Percentiles rank a stretch among this genome's conserved stretches.
These are phyloP conservation scores for Chytriomyces confervae DNA, from an alignment of 192 early-diverging fungal species.

Conservation along the genomic window DNA sequence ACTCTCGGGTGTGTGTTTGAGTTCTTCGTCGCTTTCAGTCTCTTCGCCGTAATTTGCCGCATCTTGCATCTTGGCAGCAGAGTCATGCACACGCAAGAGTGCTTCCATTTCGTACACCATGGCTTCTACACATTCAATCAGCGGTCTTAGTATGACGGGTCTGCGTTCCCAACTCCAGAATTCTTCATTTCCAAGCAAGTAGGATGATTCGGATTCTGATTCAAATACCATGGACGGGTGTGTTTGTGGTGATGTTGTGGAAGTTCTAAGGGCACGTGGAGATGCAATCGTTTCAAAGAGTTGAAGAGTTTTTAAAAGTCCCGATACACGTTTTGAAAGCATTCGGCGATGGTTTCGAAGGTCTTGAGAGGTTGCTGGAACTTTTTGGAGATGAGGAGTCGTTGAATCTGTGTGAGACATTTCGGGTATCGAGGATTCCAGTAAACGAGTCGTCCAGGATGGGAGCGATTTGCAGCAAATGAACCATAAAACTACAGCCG, in stretches of 20 bases:
- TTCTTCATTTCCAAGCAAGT: too few relatives aligned
- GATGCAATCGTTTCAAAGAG: not conserved
- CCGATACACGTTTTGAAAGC: not conserved
- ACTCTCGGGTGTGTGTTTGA: not conserved
- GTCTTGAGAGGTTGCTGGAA: not conserved
- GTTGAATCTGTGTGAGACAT: not conserved
- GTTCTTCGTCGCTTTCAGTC: not conserved
- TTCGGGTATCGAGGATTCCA: not conserved
- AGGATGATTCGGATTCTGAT: not conserved
- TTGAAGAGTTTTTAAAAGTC: not conserved
- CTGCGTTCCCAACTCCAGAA: not conserved
- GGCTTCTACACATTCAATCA: not conserved
- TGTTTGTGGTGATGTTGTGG: not conserved
- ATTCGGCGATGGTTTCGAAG: not conserved
- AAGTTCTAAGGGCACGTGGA: not conserved
- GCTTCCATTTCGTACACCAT: not conserved
- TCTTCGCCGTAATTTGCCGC: too few relatives aligned
- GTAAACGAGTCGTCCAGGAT: not conserved
- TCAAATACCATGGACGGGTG: not conserved
- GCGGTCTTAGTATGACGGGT: not conserved
- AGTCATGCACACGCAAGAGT: too few relatives aligned
- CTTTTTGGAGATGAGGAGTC: not conserved
- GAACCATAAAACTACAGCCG: constrained; percentile 12
- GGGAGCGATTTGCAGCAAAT: not conserved
- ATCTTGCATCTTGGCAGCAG: too few relatives aligned